These are phyloP conservation scores for Hericium coralloides DNA, from an alignment of 768 basidiomycete genomes.

Conservation along the genomic window DNA sequence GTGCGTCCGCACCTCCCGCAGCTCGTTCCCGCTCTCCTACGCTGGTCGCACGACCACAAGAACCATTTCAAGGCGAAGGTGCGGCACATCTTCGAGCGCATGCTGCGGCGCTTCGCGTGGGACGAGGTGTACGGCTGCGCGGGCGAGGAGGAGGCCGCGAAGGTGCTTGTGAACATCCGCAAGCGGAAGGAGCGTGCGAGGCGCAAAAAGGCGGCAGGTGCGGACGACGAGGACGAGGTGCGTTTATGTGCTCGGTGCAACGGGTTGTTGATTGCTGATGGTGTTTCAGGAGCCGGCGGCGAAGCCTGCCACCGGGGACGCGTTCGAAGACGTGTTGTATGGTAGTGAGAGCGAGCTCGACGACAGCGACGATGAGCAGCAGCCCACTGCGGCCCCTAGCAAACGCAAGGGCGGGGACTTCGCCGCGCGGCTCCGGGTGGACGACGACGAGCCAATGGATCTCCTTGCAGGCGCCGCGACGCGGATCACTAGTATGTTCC, in stretches of 20 bases:
- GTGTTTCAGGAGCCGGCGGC: conserved; percentile 16
- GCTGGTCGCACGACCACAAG: conserved; percentile 96
- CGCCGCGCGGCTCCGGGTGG: conserved; percentile 67
- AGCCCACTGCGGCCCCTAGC: conserved; percentile 27
- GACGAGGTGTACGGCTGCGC: conserved; percentile 71
- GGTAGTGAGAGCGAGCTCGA: conserved; percentile 91
- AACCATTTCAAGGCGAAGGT: conserved; percentile 98
- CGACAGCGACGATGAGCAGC: conserved; percentile 55
- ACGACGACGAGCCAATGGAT: conserved; percentile 94
- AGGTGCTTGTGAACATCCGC: conserved; percentile 89
- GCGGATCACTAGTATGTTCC: conserved; percentile 55
- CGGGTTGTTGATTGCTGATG: neutral
- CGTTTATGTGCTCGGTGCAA: conserved; percentile 1
- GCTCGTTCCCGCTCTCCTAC: conserved; percentile 77
- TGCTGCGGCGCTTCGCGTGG: conserved; percentile 86
- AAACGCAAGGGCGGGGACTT: conserved; percentile 29
- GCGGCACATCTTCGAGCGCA: conserved; percentile 92
- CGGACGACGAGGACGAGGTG: conserved; percentile 44
- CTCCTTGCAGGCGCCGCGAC: conserved; percentile 73
- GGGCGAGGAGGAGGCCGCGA: conserved; percentile 72
- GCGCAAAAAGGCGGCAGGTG: conserved; percentile 61
- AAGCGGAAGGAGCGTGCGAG: conserved; percentile 93
- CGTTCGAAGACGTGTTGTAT: conserved; percentile 95
- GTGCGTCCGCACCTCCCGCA: conserved; percentile 68
- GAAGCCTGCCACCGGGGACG: conserved; percentile 56